Conservation (phyloP, 257 asterid species). For the Prunella vulgaris region DNA sequence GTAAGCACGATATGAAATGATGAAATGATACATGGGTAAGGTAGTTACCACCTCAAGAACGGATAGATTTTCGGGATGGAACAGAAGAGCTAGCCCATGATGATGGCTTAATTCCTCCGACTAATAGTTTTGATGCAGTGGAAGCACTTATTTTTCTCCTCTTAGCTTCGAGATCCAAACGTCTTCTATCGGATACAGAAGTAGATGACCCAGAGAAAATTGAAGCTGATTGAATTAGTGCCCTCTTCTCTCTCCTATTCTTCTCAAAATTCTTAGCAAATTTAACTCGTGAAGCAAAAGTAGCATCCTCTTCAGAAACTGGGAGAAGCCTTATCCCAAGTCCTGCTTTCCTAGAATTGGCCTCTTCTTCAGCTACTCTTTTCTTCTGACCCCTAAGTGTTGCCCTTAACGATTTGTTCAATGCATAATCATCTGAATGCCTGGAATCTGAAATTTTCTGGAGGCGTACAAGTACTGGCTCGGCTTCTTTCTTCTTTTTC, state of each 20-base stretch:
- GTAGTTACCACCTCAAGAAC: slow-evolving; percentile 9
- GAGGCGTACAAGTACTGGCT: slow-evolving; percentile 82
- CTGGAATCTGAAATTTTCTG: slow-evolving; percentile 78
- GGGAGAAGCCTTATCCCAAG: slow-evolving; percentile 80
- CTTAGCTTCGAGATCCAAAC: slow-evolving; percentile 69
- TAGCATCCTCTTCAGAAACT: slow-evolving; percentile 61
- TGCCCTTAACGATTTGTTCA: slow-evolving; percentile 74
- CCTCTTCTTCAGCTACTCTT: slow-evolving; percentile 91
- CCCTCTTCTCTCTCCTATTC: slow-evolving; percentile 75
- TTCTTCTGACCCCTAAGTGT: slow-evolving; percentile 80
- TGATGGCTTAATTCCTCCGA: slow-evolving; percentile 74
- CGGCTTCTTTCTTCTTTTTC: slow-evolving; percentile 92
- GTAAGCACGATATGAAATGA: background rate
- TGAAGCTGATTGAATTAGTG: slow-evolving; percentile 60
- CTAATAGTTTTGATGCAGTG: slow-evolving; percentile 58
- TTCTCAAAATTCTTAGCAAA: slow-evolving; percentile 61
- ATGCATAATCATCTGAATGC: slow-evolving; percentile 79
- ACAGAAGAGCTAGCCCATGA: slow-evolving; percentile 43
- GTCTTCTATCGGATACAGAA: slow-evolving; percentile 36
- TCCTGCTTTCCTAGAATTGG: slow-evolving; percentile 61
- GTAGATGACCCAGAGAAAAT: slow-evolving; percentile 73
- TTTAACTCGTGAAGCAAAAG: slow-evolving; percentile 55
- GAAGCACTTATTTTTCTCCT: slow-evolving; percentile 69
- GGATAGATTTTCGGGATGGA: slow-evolving; percentile 21
- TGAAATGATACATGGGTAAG: background rate